Evolutionary conservation across 768 basidiomycete genomes (phyloP).

Genomic region (Trametes gibbosa): DNA sequence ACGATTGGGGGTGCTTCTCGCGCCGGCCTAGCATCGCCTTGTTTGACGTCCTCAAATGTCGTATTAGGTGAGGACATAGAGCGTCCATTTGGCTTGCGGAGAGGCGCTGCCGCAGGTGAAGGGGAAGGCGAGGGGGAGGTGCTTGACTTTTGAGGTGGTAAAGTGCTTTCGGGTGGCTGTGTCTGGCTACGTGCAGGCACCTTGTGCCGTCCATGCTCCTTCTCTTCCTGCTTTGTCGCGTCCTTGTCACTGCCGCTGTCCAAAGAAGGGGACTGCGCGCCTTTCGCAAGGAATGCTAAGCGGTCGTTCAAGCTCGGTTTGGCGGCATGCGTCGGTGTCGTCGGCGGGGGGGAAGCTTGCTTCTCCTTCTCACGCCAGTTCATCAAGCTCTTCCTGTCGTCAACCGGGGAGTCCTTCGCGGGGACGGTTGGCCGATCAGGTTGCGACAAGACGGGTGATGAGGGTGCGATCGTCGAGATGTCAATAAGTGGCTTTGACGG

Average conservation of each 20-base stretch:
- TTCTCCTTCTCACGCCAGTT: slow-evolving; percentile 13
- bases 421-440: slow-evolving; percentile 15
- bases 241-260: slow-evolving; percentile 4
- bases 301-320: slow-evolving; percentile 30
- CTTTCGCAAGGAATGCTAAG: slow-evolving; percentile 25
- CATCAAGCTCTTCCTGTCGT: slow-evolving; percentile 8
- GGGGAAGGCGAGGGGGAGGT: slow-evolving; percentile 9
- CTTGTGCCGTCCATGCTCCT: slow-evolving; percentile 17
- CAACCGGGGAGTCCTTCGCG: slow-evolving; percentile 14
- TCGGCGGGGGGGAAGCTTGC: slow-evolving; percentile 5
- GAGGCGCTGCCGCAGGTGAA: slow-evolving; percentile 18
- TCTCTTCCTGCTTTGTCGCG: slow-evolving; percentile 8
- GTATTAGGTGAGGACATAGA: slow-evolving; percentile 29
- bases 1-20: slow-evolving; percentile 29
- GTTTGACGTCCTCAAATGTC: slow-evolving; percentile 24
- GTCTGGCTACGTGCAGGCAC: slow-evolving; percentile 27
- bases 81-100: slow-evolving; percentile 19
- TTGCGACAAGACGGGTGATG: slow-evolving; percentile 13
- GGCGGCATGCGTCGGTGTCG: slow-evolving; percentile 14
- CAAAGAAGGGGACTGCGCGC: slow-evolving; percentile 15
- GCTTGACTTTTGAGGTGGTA: background rate
- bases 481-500: slow-evolving; percentile 46
- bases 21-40: slow-evolving; percentile 17
- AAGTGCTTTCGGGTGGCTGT: slow-evolving; percentile 16
- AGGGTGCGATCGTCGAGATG: slow-evolving; percentile 23